Percentiles rank a stretch among this genome's conserved stretches.
Evolutionary conservation across 352 stramenopile species (phyloP).

Genomic region (Phytophthora palmivora): DNA sequence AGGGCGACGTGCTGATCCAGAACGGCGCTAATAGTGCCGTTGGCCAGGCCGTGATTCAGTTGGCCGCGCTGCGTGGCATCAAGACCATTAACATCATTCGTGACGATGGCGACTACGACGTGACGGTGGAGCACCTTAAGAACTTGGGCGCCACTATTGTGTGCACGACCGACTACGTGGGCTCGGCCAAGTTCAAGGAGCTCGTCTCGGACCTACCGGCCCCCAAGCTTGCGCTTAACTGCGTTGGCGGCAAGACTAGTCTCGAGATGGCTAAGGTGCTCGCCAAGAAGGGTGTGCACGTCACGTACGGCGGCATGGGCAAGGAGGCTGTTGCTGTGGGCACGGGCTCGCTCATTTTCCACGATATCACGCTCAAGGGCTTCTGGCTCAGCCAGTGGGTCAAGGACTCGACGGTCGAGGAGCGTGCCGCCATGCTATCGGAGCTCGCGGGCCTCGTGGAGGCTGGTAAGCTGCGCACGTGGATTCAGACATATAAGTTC

Average conservation of each 20-base stretch:
- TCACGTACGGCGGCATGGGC: conserved; percentile 86
- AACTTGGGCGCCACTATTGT: conserved; percentile 81
- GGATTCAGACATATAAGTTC: conserved; percentile 90
- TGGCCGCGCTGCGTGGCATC: conserved; percentile 86
- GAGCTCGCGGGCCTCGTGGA: conserved; percentile 76
- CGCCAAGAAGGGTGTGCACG: conserved; percentile 77
- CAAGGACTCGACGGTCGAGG: conserved; percentile 65
- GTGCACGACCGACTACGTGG: conserved; percentile 73
- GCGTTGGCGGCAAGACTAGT: conserved; percentile 75
- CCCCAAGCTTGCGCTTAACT: conserved; percentile 88
- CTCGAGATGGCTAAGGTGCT: conserved; percentile 75
- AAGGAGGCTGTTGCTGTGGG: conserved; percentile 74
- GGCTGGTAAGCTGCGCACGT: conserved; percentile 79
- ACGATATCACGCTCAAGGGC: conserved; percentile 89
- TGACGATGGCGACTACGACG: conserved; percentile 82
- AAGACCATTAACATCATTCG: conserved; percentile 93
- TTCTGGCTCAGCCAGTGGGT: conserved; percentile 90
- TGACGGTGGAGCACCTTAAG: conserved; percentile 82
- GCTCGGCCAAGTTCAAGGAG: conserved; percentile 86
- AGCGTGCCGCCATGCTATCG: conserved; percentile 71
- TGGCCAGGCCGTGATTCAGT: conserved; percentile 89
- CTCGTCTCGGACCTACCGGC: conserved; percentile 82
- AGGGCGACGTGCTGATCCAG: conserved; percentile 91
- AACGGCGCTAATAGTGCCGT: conserved; percentile 91
- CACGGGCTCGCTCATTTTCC: conserved; percentile 83